These are phyloP conservation scores for Diplodia corticola DNA, from an alignment of 2,329 filamentous ascomycete genomes.

Conservation along the genomic window DNA sequence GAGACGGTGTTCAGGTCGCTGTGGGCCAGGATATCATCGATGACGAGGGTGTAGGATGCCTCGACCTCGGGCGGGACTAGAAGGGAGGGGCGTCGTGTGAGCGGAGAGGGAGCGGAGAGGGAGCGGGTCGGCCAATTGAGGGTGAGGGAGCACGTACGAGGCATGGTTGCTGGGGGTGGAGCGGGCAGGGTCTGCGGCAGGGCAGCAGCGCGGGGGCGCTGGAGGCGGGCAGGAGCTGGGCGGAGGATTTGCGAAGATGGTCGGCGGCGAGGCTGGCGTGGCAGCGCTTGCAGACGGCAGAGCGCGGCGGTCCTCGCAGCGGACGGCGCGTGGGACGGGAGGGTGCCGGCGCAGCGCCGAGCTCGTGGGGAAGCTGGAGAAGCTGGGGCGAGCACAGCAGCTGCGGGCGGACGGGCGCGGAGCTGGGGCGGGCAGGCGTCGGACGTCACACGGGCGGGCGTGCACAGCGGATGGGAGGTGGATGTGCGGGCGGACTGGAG, in stretches of 20 bases:
- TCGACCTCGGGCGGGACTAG: constrained; percentile 53
- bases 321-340: constrained; percentile 13
- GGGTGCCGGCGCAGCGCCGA: not conserved
- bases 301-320: constrained; percentile 4
- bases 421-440: not conserved
- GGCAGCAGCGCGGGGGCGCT: not conserved
- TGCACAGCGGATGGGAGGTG: constrained; percentile 6
- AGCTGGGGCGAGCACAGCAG: not conserved
- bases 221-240: constrained; percentile 1
- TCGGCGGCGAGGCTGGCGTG: not conserved
- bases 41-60: constrained; percentile 57
- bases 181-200: not conserved
- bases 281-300: constrained; percentile 7
- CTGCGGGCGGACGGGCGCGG: not conserved
- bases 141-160: constrained; percentile 20
- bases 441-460: constrained; percentile 10
- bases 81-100: constrained; percentile 5
- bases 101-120: not conserved
- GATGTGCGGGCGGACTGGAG: constrained; percentile 14
- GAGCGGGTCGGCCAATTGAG: constrained; percentile 16
- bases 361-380: not conserved
- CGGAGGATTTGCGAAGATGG: constrained; percentile 10
- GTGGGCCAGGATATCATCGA: constrained; percentile 61
- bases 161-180: constrained; percentile 12
- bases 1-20: constrained; percentile 66